Evolutionary conservation across 2,329 filamentous ascomycete species (phyloP).

Genomic region (Xylariomycetidae sp.): DNA sequence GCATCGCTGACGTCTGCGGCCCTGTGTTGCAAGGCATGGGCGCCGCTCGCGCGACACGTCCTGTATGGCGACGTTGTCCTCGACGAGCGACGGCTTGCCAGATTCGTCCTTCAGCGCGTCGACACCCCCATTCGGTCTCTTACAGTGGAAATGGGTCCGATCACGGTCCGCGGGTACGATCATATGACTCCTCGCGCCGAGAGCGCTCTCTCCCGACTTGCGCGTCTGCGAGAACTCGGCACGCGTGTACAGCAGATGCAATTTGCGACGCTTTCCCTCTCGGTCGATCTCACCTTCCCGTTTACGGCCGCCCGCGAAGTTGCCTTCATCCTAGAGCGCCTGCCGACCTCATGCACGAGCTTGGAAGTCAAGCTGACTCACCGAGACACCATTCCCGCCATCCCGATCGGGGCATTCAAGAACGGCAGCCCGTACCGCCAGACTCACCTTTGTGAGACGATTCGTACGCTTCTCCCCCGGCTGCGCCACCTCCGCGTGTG

Average conservation of each 20-base stretch:
- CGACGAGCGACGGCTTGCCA: constrained; percentile 1
- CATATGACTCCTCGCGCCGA: too few relatives aligned
- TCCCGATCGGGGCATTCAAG: not conserved
- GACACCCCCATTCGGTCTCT: constrained; percentile 4
- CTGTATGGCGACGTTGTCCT: constrained; percentile 9
- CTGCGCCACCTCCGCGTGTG: too few relatives aligned
- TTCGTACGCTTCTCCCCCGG: too few relatives aligned
- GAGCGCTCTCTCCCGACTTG: constrained; percentile 1
- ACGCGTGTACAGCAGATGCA: constrained; percentile 1
- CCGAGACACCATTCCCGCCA: not conserved
- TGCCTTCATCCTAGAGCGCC: constrained; percentile 3
- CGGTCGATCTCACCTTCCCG: constrained; percentile 4
- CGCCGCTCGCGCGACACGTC: constrained; percentile 3
- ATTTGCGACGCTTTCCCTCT: constrained; percentile 2
- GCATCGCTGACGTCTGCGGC: constrained; percentile 4
- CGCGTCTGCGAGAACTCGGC: constrained; percentile 2
- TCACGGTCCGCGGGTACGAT: constrained; percentile 1
- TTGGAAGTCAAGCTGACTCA: constrained; percentile 5
- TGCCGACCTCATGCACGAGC: constrained; percentile 4
- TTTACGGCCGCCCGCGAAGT: constrained; percentile 4
- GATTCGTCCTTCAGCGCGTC: constrained; percentile 2
- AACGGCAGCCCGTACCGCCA: not conserved
- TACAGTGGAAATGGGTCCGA: constrained; percentile 2
- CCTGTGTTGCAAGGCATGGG: constrained; percentile 7
- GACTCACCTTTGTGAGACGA: constrained; percentile 1